Evolutionary conservation across 306 rosid species (phyloP).

Genomic region (Vicia faba): DNA sequence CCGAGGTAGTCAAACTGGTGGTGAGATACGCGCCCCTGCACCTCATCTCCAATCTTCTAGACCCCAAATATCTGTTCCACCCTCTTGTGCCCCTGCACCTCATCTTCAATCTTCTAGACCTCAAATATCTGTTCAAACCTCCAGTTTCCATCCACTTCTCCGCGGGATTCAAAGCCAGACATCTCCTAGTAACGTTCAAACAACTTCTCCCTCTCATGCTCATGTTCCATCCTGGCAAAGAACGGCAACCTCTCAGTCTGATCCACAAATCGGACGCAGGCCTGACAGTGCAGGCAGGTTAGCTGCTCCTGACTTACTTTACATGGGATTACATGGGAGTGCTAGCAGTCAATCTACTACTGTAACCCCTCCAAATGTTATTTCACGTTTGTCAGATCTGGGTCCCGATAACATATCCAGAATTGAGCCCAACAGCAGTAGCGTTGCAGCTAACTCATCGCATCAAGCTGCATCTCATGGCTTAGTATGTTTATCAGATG

Average conservation of each 20-base stretch:
- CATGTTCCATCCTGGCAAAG: conserved; percentile 37
- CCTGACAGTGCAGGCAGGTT: conserved; percentile 34
- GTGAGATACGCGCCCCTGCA: conserved; percentile 63
- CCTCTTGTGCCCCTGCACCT: conserved; percentile 64
- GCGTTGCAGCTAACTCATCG: conserved; percentile 34
- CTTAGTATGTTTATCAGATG: conserved; percentile 68
- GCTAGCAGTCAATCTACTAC: conserved; percentile 42
- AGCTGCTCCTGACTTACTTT: conserved; percentile 36
- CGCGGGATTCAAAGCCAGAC: conserved; percentile 38
- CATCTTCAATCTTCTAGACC: conserved; percentile 68
- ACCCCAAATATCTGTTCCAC: conserved; percentile 41
- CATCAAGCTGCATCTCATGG: conserved; percentile 32
- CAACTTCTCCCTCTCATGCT: conserved; percentile 39
- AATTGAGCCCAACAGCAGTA: conserved; percentile 17
- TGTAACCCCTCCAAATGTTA: conserved; percentile 30
- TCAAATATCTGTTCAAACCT: conserved; percentile 33
- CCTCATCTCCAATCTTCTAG: conserved; percentile 73
- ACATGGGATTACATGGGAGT: conserved; percentile 35
- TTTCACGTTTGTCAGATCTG: conserved; percentile 24
- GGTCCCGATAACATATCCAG: conserved; percentile 26
- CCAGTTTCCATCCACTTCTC: conserved; percentile 34
- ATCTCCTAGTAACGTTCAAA: conserved; percentile 31
- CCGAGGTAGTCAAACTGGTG: conserved; percentile 46
- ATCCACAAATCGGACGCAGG: conserved; percentile 30
- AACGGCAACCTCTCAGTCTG: conserved; percentile 34